Percentiles rank a stretch among this genome's conserved stretches.
Conservation (phyloP, 164 flowering plant species). For the Akebia trifoliata region DNA sequence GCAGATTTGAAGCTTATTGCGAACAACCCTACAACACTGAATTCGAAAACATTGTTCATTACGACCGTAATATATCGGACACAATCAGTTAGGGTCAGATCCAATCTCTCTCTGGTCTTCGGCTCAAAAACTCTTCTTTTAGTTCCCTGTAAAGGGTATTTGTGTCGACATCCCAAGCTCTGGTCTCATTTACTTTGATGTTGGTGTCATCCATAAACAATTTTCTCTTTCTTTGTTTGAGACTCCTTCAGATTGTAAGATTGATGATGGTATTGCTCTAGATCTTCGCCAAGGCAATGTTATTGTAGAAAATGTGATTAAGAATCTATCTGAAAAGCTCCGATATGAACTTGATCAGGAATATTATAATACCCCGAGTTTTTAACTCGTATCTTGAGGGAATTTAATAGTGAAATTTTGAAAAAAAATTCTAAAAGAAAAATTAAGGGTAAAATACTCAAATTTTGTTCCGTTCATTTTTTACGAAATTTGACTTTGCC, state of each 20-base stretch:
- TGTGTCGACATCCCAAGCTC: slow-evolving; percentile 46
- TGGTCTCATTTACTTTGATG: slow-evolving; percentile 42
- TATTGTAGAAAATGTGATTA: background rate
- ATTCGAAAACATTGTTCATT: slow-evolving; percentile 37
- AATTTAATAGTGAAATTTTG: too few species aligned
- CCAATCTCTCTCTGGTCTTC: slow-evolving; percentile 29
- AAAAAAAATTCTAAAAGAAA: too few species aligned
- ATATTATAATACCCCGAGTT: too few species aligned
- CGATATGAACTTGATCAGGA: slow-evolving; percentile 24
- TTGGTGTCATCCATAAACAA: slow-evolving; percentile 40
- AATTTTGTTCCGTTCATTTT: too few species aligned
- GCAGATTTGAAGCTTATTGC: slow-evolving; percentile 34
- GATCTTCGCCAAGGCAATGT: background rate
- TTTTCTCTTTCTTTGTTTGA: slow-evolving; percentile 43
- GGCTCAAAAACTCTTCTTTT: slow-evolving; percentile 43
- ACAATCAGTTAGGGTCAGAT: slow-evolving; percentile 38
- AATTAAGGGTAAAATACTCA: too few species aligned
- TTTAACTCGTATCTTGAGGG: too few species aligned
- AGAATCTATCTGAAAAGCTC: slow-evolving; percentile 28
- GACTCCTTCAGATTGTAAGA: slow-evolving; percentile 32
- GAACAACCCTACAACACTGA: slow-evolving; percentile 35
- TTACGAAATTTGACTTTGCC: too few species aligned
- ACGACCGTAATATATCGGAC: slow-evolving; percentile 37
- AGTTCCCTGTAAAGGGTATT: slow-evolving; percentile 46
- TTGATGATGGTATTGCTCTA: background rate